Evolutionary conservation across 306 rosid species (phyloP).

Genomic region (Biancaea sappan): DNA sequence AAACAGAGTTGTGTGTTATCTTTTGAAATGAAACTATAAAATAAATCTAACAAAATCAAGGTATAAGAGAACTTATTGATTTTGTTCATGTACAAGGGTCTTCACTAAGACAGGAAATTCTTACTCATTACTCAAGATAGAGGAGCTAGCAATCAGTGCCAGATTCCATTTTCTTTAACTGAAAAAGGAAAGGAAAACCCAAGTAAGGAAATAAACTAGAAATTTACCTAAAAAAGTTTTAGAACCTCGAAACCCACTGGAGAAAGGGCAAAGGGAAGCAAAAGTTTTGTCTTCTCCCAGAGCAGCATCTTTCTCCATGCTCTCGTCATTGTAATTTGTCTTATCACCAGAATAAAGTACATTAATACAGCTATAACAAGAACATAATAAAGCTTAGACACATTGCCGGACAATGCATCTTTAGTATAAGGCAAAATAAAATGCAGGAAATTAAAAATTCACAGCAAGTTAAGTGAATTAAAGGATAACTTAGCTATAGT

Average conservation of each 20-base stretch:
- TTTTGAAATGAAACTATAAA: background rate
- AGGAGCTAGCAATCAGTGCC: conserved; percentile 57
- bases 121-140: conserved; percentile 51
- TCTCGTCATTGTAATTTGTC: conserved; percentile 59
- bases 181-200: conserved; percentile 27
- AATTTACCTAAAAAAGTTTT: too few relatives aligned
- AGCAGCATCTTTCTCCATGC: conserved; percentile 66
- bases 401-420: background rate
- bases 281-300: conserved; percentile 60
- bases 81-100: conserved; percentile 66
- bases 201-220: conserved; percentile 18
- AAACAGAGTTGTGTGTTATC: background rate
- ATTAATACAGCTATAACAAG: background rate
- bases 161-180: conserved; percentile 59
- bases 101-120: conserved; percentile 62
- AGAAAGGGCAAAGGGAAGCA: conserved; percentile 39
- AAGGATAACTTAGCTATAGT: too few relatives aligned
- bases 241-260: too few relatives aligned
- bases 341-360: conserved; percentile 24
- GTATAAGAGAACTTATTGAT: conserved; percentile 45
- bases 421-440: background rate
- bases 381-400: background rate
- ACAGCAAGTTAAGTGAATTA: background rate
- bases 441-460: background rate
- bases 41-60: background rate